phyloP scores from a whole-genome alignment of 2,329 filamentous ascomycete species.

The Scedosporium aurantiacum region DNA sequence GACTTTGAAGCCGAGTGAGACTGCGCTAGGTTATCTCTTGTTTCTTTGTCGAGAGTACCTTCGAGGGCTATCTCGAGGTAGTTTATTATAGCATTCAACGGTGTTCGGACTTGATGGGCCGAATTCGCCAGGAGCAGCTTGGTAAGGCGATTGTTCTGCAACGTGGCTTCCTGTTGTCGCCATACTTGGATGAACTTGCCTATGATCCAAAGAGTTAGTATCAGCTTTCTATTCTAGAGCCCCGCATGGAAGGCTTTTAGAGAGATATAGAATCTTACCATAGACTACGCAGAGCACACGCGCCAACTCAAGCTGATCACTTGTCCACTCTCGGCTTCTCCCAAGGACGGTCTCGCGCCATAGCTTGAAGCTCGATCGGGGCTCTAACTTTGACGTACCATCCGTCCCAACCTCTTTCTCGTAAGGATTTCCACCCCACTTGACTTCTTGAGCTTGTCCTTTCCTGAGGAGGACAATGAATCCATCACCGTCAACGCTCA shows the following conservation, averaged over 20 bases:
- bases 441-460: slow-evolving; percentile 63
- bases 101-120: slow-evolving; percentile 83
- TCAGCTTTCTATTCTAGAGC: background rate
- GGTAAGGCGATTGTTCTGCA: slow-evolving; percentile 74
- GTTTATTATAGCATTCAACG: slow-evolving; percentile 88
- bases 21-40: slow-evolving; percentile 69
- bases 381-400: slow-evolving; percentile 64
- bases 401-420: slow-evolving; percentile 65
- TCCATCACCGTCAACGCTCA: slow-evolving; percentile 64
- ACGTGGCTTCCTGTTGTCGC: slow-evolving; percentile 76
- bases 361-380: slow-evolving; percentile 64
- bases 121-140: slow-evolving; percentile 73
- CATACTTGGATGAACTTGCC: slow-evolving; percentile 81
- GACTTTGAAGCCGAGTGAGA: slow-evolving; percentile 90
- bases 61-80: slow-evolving; percentile 87
- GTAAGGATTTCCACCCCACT: slow-evolving; percentile 80
- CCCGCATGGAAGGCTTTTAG: no score
- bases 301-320: slow-evolving; percentile 81
- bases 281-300: slow-evolving; percentile 82
- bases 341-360: slow-evolving; percentile 76
- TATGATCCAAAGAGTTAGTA: slow-evolving; percentile 12
- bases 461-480: slow-evolving; percentile 90
- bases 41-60: slow-evolving; percentile 67
- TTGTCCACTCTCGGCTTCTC: slow-evolving; percentile 77
- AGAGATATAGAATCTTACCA: slow-evolving; percentile 35